Conservation (phyloP, 495 filamentous ascomycete species). For the Trichoderma erinaceum region DNA sequence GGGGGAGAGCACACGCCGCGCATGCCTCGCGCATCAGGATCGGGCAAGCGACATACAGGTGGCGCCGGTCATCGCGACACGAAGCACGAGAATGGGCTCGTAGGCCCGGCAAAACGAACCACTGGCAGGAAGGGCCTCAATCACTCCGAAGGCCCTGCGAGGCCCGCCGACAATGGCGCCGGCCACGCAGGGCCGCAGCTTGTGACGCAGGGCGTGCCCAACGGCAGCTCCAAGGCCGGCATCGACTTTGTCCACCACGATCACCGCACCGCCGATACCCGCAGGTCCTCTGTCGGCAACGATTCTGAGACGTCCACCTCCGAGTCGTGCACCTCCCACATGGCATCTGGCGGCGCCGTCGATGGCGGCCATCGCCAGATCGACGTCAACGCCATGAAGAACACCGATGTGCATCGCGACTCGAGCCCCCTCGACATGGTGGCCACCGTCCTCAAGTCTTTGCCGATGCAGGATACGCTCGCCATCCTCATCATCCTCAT, state of each 20-base stretch:
- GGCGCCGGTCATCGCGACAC: conserved; percentile 64
- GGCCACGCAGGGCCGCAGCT: conserved; percentile 15
- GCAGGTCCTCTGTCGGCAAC: conserved; percentile 40
- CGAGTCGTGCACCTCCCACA: conserved; percentile 29
- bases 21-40: conserved; percentile 66
- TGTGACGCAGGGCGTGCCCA: not conserved
- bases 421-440: conserved; percentile 63
- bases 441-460: conserved; percentile 81
- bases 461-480: conserved; percentile 91
- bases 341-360: conserved; percentile 27
- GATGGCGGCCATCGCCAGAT: conserved; percentile 49
- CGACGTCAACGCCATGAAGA: conserved; percentile 61
- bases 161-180: not conserved
- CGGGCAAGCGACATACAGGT: conserved; percentile 62
- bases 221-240: conserved; percentile 3
- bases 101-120: conserved; percentile 74
- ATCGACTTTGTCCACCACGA: conserved; percentile 21
- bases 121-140: conserved; percentile 43
- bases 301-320: conserved; percentile 46
- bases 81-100: conserved; percentile 81
- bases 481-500: conserved; percentile 96
- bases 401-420: conserved; percentile 56
- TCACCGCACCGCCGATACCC: conserved; percentile 33
- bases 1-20: conserved; percentile 23
- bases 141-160: conserved; percentile 45